Base-by-base conservation (phyloP, 2,329 filamentous ascomycete species). In the Epicoccum sorghinum region DNA sequence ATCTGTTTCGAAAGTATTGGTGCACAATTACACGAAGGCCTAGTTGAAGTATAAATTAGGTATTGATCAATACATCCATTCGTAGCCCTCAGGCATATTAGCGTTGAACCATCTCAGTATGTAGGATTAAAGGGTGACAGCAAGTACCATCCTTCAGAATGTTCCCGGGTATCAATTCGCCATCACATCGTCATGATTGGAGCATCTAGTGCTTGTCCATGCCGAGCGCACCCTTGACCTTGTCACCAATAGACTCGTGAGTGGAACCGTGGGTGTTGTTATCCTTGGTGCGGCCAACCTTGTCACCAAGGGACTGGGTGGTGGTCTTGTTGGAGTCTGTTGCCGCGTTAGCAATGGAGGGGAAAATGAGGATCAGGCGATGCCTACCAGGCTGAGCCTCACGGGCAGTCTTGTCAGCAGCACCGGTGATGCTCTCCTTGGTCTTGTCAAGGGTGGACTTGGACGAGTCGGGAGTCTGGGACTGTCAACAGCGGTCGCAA, bases 361-460 rank as follows among this genome's bases (percentile, higher is more conserved):
- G 7, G 3, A 18, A 18, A 18, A 18, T 18, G 18, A 18, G 18
- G 18, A 18, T 18, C 18, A 18, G 18, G 18, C 18, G 18, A 18
- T 18, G 22, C 74, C 41, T 72, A 79, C 77, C 82, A 38, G 62
- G 61, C 49, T 66, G 59, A 9, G 44, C 50, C 33, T 61, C 65
- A 14, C 65, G 82, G 64, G 78, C 72, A 59, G 81, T 46, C 66
- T 83, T 84, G 77, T 87, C 85, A 51, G 69, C 73, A 52, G 78
- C 78, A 64, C 83, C 82, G 58, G 83, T 86, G 68, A 82, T 44
- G 50, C 73, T 70, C 73, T 87, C 84, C 72, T 81, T 82, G 59
- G 81, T 61, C 79, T 86, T 84, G 60, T 86, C 76, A 66, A 79
- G 75, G 65, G 83, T 85, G 58, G 84, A 86, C 79, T 88, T 87